phyloP scores from a whole-genome alignment of 208 protist species.

The Acanthamoeba rhysodes region DNA sequence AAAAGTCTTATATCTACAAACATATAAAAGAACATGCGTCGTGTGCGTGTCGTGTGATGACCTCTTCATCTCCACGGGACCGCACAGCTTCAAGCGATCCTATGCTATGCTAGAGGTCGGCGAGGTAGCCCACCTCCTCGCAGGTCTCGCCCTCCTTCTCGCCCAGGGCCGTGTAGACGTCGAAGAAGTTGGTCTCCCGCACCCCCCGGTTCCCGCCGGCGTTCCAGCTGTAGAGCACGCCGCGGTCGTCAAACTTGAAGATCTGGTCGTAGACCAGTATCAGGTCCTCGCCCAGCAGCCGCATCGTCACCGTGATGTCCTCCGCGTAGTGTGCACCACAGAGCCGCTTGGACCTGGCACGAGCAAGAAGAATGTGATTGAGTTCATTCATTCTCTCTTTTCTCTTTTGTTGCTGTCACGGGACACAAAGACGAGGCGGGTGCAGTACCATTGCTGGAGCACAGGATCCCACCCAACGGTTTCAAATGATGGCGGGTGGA shows the following conservation, averaged over 20 bases:
- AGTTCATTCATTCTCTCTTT: too few relatives aligned
- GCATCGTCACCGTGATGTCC: constrained; percentile 21
- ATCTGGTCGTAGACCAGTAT: constrained; percentile 49
- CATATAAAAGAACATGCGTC: too few relatives aligned
- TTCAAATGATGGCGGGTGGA: constrained; percentile 19
- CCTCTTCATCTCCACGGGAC: background rate
- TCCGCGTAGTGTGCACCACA: constrained; percentile 32
- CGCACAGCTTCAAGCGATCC: background rate
- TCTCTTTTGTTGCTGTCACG: too few relatives aligned
- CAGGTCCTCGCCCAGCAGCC: constrained; percentile 32
- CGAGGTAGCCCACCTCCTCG: constrained; percentile 53
- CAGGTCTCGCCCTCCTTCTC: constrained; percentile 46
- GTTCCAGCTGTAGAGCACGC: constrained; percentile 61
- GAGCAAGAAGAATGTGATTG: background rate
- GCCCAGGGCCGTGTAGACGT: constrained; percentile 32
- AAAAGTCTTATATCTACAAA: too few relatives aligned
- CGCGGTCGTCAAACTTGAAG: constrained; percentile 24
- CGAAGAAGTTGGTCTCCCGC: constrained; percentile 56
- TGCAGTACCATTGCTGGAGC: constrained; percentile 9
- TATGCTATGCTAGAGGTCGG: constrained; percentile 5
- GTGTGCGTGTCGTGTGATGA: too few relatives aligned
- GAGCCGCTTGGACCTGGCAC: background rate
- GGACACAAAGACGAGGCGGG: background rate
- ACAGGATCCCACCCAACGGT: constrained; percentile 13
- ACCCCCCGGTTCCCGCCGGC: background rate